These are phyloP conservation scores for Rhodofomes roseus DNA, from an alignment of 1,284 basidiomycete genomes.

Conservation along the genomic window DNA sequence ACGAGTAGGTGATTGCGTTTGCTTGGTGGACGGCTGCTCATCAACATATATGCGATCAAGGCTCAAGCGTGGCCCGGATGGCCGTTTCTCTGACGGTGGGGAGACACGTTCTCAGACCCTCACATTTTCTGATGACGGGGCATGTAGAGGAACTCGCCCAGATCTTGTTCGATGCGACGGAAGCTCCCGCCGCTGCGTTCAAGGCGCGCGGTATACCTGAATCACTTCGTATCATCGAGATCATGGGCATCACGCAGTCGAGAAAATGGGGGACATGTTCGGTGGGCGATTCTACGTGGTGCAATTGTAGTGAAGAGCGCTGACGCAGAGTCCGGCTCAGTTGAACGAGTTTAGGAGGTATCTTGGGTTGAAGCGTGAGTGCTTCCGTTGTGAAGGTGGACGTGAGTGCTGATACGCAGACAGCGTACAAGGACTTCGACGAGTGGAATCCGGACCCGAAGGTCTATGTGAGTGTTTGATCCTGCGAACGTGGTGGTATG, in stretches of 20 bases:
- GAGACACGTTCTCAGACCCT: too few relatives aligned
- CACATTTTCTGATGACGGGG: not conserved
- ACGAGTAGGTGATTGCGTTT: conserved; percentile 36
- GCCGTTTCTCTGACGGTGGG: conserved; percentile 57
- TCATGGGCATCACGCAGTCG: conserved; percentile 69
- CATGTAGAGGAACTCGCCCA: conserved; percentile 48
- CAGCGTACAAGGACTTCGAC: conserved; percentile 50
- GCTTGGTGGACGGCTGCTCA: not conserved
- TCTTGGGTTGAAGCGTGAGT: conserved; percentile 43
- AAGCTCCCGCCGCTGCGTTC: conserved; percentile 65
- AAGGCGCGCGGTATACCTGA: conserved; percentile 70
- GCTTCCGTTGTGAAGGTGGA: too few relatives aligned
- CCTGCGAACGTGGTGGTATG: not conserved
- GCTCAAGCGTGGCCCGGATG: conserved; percentile 47
- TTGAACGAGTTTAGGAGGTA: conserved; percentile 66
- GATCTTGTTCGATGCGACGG: conserved; percentile 65
- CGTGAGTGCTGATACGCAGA: not conserved
- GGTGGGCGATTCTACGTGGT: not conserved
- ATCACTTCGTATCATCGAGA: conserved; percentile 66
- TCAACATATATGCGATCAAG: conserved; percentile 26
- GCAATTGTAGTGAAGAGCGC: not conserved
- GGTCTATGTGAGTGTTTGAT: conserved; percentile 42
- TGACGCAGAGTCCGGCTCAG: conserved; percentile 15
- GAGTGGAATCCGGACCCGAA: conserved; percentile 77
- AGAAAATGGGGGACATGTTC: conserved; percentile 75